These are phyloP conservation scores for Phytophthora macrochlamydospora DNA, from an alignment of 352 stramenopile species.

Conservation along the genomic window DNA sequence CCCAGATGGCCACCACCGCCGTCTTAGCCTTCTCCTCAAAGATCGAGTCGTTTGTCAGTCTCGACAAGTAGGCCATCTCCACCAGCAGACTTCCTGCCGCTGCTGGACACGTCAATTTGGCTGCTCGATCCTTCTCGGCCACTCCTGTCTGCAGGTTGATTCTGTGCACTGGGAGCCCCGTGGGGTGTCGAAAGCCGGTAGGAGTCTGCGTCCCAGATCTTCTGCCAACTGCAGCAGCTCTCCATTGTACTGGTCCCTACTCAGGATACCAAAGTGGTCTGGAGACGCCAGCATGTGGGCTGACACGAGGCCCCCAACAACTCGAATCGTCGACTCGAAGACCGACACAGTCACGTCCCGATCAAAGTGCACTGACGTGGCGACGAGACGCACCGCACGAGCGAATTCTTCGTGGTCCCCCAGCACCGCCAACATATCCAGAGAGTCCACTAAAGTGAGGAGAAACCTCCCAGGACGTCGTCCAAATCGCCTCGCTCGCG, in stretches of 20 bases:
- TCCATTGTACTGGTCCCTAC: conserved; percentile 86
- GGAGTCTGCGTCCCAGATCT: conserved; percentile 95
- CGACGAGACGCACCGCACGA: conserved; percentile 66
- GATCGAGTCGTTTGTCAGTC: conserved; percentile 54
- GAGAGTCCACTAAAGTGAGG: conserved; percentile 88
- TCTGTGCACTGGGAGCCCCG: conserved; percentile 95
- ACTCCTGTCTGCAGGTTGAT: conserved; percentile 92
- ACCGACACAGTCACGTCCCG: conserved; percentile 91
- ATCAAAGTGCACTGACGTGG: conserved; percentile 75
- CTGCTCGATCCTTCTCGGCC: conserved; percentile 24
- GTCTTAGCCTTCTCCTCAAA: conserved; percentile 68
- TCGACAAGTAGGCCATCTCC: conserved; percentile 96
- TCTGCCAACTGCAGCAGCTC: conserved; percentile 93
- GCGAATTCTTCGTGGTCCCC: conserved; percentile 83
- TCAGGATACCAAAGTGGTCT: conserved; percentile 58
- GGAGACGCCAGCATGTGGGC: conserved; percentile 87
- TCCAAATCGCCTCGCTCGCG: conserved; percentile 86
- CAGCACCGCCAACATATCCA: conserved; percentile 90
- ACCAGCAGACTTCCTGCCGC: conserved; percentile 96
- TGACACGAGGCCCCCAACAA: conserved; percentile 91
- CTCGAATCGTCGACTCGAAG: conserved; percentile 93
- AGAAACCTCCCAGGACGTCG: conserved; percentile 83
- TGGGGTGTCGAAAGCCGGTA: conserved; percentile 97
- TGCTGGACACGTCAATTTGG: conserved; percentile 92
- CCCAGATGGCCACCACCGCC: conserved; percentile 81